These are phyloP conservation scores for Actinomortierella ambigua DNA, from an alignment of 371 early-diverging fungal genomes.

Conservation along the genomic window DNA sequence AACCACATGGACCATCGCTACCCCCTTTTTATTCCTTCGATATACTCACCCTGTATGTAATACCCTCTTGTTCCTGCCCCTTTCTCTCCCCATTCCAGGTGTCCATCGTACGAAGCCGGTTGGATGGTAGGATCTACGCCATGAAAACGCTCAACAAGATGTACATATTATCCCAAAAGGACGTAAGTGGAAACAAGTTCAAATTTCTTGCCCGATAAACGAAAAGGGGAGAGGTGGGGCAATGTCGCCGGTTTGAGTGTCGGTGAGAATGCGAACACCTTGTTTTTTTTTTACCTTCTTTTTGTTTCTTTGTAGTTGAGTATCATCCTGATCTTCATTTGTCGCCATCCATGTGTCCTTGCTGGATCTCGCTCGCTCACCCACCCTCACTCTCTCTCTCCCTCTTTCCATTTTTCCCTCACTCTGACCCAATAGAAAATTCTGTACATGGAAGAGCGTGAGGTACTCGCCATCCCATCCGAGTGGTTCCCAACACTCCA, in stretches of 20 bases:
- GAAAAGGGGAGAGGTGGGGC: background rate
- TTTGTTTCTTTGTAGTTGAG: background rate
- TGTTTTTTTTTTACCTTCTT: background rate
- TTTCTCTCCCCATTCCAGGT: constrained; percentile 51
- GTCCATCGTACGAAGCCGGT: constrained; percentile 74
- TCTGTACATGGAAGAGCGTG: constrained; percentile 90
- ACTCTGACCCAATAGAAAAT: constrained; percentile 60
- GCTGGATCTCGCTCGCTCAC: too few species aligned
- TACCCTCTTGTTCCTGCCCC: background rate
- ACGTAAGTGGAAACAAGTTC: constrained; percentile 56
- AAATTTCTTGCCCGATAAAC: constrained; percentile 22
- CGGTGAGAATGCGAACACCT: too few species aligned
- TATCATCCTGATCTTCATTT: background rate
- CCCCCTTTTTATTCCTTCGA: background rate
- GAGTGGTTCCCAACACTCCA: constrained; percentile 83
- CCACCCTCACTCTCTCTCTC: background rate
- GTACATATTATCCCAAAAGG: constrained; percentile 81
- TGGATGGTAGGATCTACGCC: constrained; percentile 84
- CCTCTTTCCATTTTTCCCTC: background rate
- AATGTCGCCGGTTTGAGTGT: too few species aligned
- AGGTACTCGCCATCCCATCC: constrained; percentile 78
- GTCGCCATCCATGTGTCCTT: too few species aligned
- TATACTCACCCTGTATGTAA: background rate
- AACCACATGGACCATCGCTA: constrained; percentile 5
- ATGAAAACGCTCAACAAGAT: constrained; percentile 95